Conservation (phyloP, 805 yeast genomes). For the Candida insectorum region DNA sequence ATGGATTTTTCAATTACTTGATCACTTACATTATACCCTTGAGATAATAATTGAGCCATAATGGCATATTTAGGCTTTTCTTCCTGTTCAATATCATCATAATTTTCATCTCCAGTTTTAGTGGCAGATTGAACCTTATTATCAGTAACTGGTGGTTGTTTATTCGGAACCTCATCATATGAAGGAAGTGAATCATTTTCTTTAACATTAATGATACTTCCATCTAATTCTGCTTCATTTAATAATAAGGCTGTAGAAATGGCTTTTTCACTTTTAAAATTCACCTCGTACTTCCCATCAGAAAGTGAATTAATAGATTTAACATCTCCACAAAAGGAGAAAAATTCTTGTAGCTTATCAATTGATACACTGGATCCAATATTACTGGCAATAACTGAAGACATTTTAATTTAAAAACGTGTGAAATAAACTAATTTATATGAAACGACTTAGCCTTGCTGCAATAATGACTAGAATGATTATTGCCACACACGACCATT, state of each 20-base stretch:
- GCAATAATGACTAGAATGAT: no score
- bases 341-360: conserved; percentile 59
- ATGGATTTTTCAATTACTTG: conserved; percentile 57
- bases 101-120: conserved; percentile 26
- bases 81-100: conserved; percentile 64
- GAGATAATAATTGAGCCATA: conserved; percentile 69
- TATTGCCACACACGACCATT: no score
- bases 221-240: conserved; percentile 72
- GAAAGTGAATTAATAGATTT: conserved; percentile 30
- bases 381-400: conserved; percentile 21
- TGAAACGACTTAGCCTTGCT: no score
- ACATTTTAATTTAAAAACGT: conserved; percentile 2
- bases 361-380: conserved; percentile 49
- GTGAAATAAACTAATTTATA: no score
- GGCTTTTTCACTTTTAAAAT: conserved; percentile 57
- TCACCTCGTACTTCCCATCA: conserved; percentile 43
- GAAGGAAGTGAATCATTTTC: conserved; percentile 13
- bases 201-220: conserved; percentile 49
- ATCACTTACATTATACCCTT: conserved; percentile 71
- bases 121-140: conserved; percentile 16
- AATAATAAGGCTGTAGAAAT: conserved; percentile 67
- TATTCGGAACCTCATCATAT: conserved; percentile 9
- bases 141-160: conserved; percentile 14
- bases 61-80: conserved; percentile 73
- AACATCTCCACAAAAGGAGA: conserved; percentile 67